A percentile compares a stretch with the other conserved stretches of the same genome.
phyloP scores from a whole-genome alignment of 2,329 filamentous ascomycete genomes.

The Taxawa tesnikishii region DNA sequence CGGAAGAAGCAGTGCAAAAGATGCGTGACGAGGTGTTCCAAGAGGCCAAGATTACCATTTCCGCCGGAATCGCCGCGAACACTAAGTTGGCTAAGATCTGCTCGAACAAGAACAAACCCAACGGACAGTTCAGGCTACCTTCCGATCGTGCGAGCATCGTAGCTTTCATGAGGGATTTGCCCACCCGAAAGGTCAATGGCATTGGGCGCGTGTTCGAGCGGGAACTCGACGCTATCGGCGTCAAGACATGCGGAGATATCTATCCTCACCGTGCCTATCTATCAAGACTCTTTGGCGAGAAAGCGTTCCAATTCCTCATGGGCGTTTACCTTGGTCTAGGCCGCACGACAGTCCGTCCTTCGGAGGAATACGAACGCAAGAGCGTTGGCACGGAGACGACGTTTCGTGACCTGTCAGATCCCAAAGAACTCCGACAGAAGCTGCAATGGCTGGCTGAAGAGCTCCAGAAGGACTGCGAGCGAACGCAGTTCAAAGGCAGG shows the following conservation, averaged over 20 bases:
- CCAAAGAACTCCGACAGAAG: constrained; percentile 58
- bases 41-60: constrained; percentile 73
- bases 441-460: constrained; percentile 72
- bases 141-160: constrained; percentile 65
- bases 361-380: constrained; percentile 82
- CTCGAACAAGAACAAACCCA: constrained; percentile 92
- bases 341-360: constrained; percentile 70
- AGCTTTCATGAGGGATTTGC: constrained; percentile 71
- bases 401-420: constrained; percentile 66
- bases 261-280: constrained; percentile 64
- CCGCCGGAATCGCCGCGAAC: constrained; percentile 88
- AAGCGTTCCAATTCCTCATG: constrained; percentile 77
- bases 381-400: constrained; percentile 90
- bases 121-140: constrained; percentile 72
- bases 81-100: constrained; percentile 90
- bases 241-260: constrained; percentile 82
- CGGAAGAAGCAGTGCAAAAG: constrained; percentile 63
- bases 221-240: constrained; percentile 74
- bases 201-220: constrained; percentile 90
- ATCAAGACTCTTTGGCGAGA: constrained; percentile 74
- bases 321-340: constrained; percentile 77
- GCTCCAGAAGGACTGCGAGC: constrained; percentile 70
- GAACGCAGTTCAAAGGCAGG: constrained; percentile 75
- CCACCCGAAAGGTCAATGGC: constrained; percentile 85
- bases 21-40: constrained; percentile 67